Evolutionary conservation across 2,329 filamentous ascomycete genomes (phyloP), one percentile per base, ranked within the genome.

Genomic region (Ophiosphaerella korrae): DNA sequence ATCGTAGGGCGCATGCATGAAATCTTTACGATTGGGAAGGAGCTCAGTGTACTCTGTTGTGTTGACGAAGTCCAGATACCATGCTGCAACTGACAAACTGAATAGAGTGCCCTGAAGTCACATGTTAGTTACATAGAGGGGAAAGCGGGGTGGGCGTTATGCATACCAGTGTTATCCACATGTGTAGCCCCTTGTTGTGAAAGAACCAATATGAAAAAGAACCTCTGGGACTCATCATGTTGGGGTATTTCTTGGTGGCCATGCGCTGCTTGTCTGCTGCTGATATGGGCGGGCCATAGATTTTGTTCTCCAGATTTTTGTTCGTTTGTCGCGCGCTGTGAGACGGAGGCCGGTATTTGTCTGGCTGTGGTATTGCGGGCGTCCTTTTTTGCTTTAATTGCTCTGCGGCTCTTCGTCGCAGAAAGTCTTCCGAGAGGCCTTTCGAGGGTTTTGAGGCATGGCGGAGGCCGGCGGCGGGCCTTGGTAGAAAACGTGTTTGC

Each of bases 341-440:
- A 0, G 93, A 97, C 0, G 94, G 94, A 2, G 94, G 93, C 41
- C 90, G 90, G 81, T 96, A 97, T 72, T 88, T 89, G 66, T 89
- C 83, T 21, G 93, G 93, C 75, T 97, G 91, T 64, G 90, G 90
- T 58, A 99, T 71, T 23, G 70, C 64, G 32, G 87, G 82, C 32
- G 84, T 44, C 41, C 60, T 59, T 47, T 57, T 56, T 74, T 76
- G 73, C 39, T 63, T 58, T 33, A 65, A 58, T 75, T 76, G 73
- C 39, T 64, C 58, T 35, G 66, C 60, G 44, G 64, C 58, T 44
- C 60, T 58, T 38, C 64, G 55, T 32, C 61, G 60, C 26, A 58
- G 59, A 44, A 70, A 68, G 39, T 70, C 66, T 41, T 68, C 68
- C 6, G 64, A 66, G 33, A 67, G 64, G n/a, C 62, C 61, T 48